Evolutionary conservation across 805 yeast species (phyloP).

Genomic region (Phaffomyces thermotolerans): DNA sequence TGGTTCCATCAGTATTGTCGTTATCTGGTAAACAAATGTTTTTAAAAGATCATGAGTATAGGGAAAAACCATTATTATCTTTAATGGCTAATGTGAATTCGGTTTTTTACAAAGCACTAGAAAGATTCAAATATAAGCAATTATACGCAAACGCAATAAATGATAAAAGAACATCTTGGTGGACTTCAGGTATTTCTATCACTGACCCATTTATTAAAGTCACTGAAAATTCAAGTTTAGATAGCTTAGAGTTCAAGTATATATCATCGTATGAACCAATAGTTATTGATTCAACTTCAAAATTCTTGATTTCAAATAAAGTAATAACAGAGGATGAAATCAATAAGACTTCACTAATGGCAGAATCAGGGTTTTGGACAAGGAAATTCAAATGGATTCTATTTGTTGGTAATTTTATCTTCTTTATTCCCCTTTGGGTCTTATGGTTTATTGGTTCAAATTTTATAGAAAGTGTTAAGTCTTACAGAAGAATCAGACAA

Average conservation of each 20-base stretch:
- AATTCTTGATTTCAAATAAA: slow-evolving; percentile 27
- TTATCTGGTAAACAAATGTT: slow-evolving; percentile 72
- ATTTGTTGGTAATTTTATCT: slow-evolving; percentile 36
- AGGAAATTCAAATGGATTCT: slow-evolving; percentile 42
- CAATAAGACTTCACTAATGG: neutral
- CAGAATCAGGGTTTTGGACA: slow-evolving; percentile 25
- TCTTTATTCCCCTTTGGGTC: slow-evolving; percentile 60
- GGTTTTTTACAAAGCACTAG: slow-evolving; percentile 50
- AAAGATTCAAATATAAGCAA: slow-evolving; percentile 42
- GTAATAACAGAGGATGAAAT: slow-evolving; percentile 9
- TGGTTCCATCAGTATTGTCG: slow-evolving; percentile 62
- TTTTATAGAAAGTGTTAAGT: slow-evolving; percentile 32
- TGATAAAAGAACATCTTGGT: slow-evolving; percentile 78
- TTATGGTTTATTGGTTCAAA: slow-evolving; percentile 46
- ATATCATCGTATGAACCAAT: slow-evolving; percentile 49
- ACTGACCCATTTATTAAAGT: slow-evolving; percentile 50
- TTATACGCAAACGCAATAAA: slow-evolving; percentile 73
- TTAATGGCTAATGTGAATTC: slow-evolving; percentile 61
- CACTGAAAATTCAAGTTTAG: slow-evolving; percentile 37
- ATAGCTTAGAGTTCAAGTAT: slow-evolving; percentile 33
- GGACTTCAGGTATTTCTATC: slow-evolving; percentile 65
- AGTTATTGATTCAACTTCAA: slow-evolving; percentile 44
- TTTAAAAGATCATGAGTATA: slow-evolving; percentile 37
- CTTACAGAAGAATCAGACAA: slow-evolving; percentile 30
- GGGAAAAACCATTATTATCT: slow-evolving; percentile 45